These are phyloP conservation scores for Fistulina hepatica DNA, from an alignment of 1,284 basidiomycete species.

Conservation along the genomic window DNA sequence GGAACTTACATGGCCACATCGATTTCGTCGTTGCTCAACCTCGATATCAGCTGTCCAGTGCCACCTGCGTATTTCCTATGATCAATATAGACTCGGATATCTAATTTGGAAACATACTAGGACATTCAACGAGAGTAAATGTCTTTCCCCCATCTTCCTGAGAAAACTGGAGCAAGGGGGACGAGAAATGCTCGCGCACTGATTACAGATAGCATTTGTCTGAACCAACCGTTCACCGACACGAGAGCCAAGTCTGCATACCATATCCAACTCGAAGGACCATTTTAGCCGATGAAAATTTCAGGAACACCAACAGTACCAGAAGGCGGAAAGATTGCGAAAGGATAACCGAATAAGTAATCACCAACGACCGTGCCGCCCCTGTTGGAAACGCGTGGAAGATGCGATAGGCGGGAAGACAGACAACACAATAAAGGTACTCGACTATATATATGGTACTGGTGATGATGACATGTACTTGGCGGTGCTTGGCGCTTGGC, in stretches of 20 bases:
- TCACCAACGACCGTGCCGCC: too few species aligned
- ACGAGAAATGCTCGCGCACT: conserved; percentile 89
- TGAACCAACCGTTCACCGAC: background rate
- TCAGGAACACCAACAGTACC: too few species aligned
- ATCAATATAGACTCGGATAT: conserved; percentile 1
- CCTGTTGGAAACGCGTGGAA: too few species aligned
- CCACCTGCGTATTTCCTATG: conserved; percentile 43
- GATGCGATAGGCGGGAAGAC: too few species aligned
- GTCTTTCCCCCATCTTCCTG: conserved; percentile 55
- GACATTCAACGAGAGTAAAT: conserved; percentile 81
- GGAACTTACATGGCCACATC: conserved; percentile 73
- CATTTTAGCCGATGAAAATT: too few species aligned
- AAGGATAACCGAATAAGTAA: too few species aligned
- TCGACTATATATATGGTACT: too few species aligned
- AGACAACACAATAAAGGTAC: too few species aligned
- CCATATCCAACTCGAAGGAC: conserved; percentile 31
- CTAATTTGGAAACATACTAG: conserved; percentile 44
- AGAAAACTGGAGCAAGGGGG: conserved; percentile 74
- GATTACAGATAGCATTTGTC: conserved; percentile 1
- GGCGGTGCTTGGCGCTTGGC: too few species aligned
- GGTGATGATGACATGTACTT: too few species aligned
- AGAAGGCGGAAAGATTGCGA: too few species aligned
- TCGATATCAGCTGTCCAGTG: conserved; percentile 82
- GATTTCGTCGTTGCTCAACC: conserved; percentile 76
- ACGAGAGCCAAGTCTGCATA: conserved; percentile 13